Conservation (phyloP, 2,329 filamentous ascomycete genomes). For the Arachnopeziza araneosa region DNA sequence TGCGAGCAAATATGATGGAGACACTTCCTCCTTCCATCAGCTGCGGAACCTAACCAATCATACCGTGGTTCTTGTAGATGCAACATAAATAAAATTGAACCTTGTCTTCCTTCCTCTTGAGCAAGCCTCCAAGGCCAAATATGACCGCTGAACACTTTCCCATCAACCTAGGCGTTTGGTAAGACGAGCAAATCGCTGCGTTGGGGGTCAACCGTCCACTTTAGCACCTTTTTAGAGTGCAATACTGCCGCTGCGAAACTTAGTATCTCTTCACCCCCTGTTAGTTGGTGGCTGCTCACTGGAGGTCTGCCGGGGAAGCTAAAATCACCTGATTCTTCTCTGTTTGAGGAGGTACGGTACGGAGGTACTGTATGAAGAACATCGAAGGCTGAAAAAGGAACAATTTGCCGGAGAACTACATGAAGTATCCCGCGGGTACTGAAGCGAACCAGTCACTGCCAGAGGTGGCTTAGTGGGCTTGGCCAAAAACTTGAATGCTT, state of each 20-base stretch:
- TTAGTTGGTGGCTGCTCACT: background rate
- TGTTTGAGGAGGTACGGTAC: too few relatives aligned
- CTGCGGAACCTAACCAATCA: background rate
- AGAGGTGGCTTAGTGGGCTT: background rate
- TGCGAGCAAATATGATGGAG: background rate
- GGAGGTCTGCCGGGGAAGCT: background rate
- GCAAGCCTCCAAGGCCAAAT: too few relatives aligned
- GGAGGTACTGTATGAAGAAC: too few relatives aligned
- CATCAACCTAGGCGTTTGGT: too few relatives aligned
- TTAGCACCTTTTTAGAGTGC: too few relatives aligned
- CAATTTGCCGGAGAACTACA: background rate
- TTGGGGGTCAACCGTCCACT: too few relatives aligned
- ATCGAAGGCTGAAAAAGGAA: background rate
- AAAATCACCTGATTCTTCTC: background rate
- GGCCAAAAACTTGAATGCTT: too few relatives aligned
- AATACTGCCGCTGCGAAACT: background rate
- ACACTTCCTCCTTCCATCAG: background rate
- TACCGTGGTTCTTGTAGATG: background rate
- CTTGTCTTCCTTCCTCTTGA: too few relatives aligned
- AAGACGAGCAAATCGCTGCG: too few relatives aligned
- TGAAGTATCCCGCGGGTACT: background rate
- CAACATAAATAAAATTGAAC: too few relatives aligned
- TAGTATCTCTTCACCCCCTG: background rate
- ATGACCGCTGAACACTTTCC: too few relatives aligned
- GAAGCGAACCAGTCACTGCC: background rate